A percentile compares a stretch with the other conserved stretches of the same genome.
phyloP scores from a whole-genome alignment of 352 stramenopile genomes.

The Plasmopara viticola region DNA sequence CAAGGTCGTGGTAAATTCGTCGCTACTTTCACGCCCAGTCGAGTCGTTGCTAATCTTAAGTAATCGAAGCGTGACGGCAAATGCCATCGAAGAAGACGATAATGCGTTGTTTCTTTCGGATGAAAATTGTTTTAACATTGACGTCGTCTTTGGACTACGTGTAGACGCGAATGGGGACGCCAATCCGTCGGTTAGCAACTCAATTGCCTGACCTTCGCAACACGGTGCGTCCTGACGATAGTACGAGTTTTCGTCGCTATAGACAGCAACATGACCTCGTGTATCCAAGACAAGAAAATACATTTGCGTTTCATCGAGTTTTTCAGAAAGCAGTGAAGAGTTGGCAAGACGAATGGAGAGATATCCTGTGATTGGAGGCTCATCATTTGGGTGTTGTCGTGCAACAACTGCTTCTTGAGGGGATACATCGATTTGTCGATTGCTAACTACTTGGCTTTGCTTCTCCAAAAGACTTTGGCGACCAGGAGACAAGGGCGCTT shows the following conservation, averaged over 20 bases:
- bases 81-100: constrained; percentile 9
- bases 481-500: constrained; percentile 18
- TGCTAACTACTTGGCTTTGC: constrained; percentile 9
- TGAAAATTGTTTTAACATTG: constrained; percentile 17
- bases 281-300: constrained; percentile 32
- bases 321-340: constrained; percentile 9
- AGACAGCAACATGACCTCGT: constrained; percentile 32
- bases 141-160: constrained; percentile 19
- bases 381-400: constrained; percentile 12
- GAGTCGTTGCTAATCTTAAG: constrained; percentile 2
- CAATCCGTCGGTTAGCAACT: constrained; percentile 24
- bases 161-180: constrained; percentile 6
- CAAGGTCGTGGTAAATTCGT: constrained; percentile 17
- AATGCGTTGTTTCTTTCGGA: constrained; percentile 6
- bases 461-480: constrained; percentile 20
- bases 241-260: constrained; percentile 39
- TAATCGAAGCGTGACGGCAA: constrained; percentile 18
- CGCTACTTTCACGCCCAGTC: constrained; percentile 4
- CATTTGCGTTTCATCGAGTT: constrained; percentile 18
- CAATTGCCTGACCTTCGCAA: constrained; percentile 26
- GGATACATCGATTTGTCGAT: neutral
- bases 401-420: neutral
- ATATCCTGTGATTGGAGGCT: constrained; percentile 24
- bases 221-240: constrained; percentile 16
- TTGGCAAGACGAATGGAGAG: constrained; percentile 15